Evolutionary conservation across 305 asterid genomes (phyloP), one percentile per base, ranked within the genome.

Genomic region (Coffea humblotiana): DNA sequence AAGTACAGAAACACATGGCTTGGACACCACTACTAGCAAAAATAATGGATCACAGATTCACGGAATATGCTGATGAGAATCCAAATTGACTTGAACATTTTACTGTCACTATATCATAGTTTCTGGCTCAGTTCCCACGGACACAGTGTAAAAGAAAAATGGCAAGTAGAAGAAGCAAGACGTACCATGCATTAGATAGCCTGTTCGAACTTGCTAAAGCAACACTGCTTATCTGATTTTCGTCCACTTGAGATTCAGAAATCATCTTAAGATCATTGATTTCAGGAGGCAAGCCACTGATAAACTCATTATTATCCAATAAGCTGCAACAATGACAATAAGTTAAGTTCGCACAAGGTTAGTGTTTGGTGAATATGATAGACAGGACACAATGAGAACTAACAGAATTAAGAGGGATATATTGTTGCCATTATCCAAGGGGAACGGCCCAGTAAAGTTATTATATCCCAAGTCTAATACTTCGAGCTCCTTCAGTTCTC

Each of bases 401-500:
- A 49, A 85, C 87, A 85, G 81, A 78, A 85, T 49, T 29, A 83
- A 83, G 47, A 81, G 48, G 71, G 83, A 82, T 56, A 82, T 75
- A 52, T 75, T 83, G 60, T 81, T 78, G 81, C 79, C 79, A 77
- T 79, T 60, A 68, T 76, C 81, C 35, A 52, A 54, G 52, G 86
- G 81, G 79, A 87, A 61, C 47, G 85, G 84, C 65, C 81, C 83
- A 3, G 71, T 75, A 35, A 87, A 82, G 58, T 87, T 87, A 65
- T 87, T 87, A 72, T 67, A 67, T 76, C 90, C 86, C 71, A 87
- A 64, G 71, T 87, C 90, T 76, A 87, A 79, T 3, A 87, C 78
- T 82, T 87, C 64, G 60, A 87, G 83, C 77, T 84, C 84, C 78
- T 78, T 78, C 75, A 87, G 77, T 47, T 84, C 82, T 77, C 84